phyloP scores from a whole-genome alignment of 2,329 filamentous ascomycete species.

The Pseudogymnoascus sp. region DNA sequence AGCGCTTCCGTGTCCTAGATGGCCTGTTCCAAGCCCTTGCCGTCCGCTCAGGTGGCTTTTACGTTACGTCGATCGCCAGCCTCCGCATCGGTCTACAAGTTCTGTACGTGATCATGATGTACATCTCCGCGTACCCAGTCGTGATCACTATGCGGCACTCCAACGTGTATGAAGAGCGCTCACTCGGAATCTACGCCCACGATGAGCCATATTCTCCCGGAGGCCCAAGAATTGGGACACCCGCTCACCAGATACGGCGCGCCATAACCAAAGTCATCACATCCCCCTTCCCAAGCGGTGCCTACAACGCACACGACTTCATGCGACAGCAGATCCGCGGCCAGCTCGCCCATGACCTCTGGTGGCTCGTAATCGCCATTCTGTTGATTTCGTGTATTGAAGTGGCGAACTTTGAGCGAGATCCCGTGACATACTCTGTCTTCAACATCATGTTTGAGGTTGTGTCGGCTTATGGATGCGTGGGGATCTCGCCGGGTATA shows the following conservation, averaged over 20 bases:
- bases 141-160: conserved; percentile 90
- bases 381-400: conserved; percentile 91
- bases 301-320: conserved; percentile 61
- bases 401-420: conserved; percentile 44
- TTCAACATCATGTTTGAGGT: conserved; percentile 76
- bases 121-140: conserved; percentile 94
- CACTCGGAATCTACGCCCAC: conserved; percentile 64
- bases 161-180: conserved; percentile 93
- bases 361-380: conserved; percentile 90
- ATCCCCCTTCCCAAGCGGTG: conserved; percentile 34
- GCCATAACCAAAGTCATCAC: background rate
- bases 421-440: conserved; percentile 29
- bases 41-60: conserved; percentile 85
- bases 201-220: conserved; percentile 17
- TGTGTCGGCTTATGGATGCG: conserved; percentile 83
- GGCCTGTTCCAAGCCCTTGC: conserved; percentile 65
- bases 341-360: conserved; percentile 93
- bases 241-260: background rate
- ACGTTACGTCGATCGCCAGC: conserved; percentile 66
- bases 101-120: conserved; percentile 98
- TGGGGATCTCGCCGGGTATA: conserved; percentile 79
- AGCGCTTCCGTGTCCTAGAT: background rate
- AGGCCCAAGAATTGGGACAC: background rate
- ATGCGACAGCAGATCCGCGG: conserved; percentile 85
- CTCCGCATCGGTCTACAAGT: conserved; percentile 90